These are phyloP conservation scores for Triangularia verruculosa DNA, from an alignment of 2,329 filamentous ascomycete species.

Conservation along the genomic window DNA sequence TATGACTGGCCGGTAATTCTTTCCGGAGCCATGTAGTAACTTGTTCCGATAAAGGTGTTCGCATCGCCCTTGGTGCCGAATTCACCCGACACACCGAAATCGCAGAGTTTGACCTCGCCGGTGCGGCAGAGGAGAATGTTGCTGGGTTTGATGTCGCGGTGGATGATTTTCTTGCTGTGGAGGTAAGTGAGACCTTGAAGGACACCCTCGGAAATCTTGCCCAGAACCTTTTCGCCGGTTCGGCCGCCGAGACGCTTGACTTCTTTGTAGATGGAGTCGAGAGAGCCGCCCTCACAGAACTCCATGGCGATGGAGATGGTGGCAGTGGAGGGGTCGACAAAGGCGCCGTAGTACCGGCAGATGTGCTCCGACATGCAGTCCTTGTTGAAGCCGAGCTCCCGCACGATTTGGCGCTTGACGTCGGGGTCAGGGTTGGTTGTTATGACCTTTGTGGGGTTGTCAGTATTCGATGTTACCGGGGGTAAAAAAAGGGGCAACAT, in stretches of 20 bases:
- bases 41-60: conserved; percentile 98
- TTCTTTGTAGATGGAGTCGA: conserved; percentile 96
- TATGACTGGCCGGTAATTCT: conserved; percentile 97
- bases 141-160: conserved; percentile 97
- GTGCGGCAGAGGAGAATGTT: conserved; percentile 92
- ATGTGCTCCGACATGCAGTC: conserved; percentile 95
- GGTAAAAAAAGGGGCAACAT: conserved; percentile 26
- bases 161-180: conserved; percentile 93
- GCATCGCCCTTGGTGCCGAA: conserved; percentile 98
- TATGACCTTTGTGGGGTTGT: conserved; percentile 65
- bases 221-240: conserved; percentile 94
- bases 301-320: conserved; percentile 99
- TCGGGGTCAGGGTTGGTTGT: conserved; percentile 97
- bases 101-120: conserved; percentile 94
- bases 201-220: conserved; percentile 94
- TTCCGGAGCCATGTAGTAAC: conserved; percentile 99
- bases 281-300: conserved; percentile 92
- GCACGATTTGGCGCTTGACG: conserved; percentile 96
- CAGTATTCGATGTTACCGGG: background rate
- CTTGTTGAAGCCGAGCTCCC: conserved; percentile 97
- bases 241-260: conserved; percentile 92
- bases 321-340: conserved; percentile 90
- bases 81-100: conserved; percentile 96
- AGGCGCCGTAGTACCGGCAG: conserved; percentile 95
- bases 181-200: conserved; percentile 92